Percentiles rank a stretch among this genome's conserved stretches.
phyloP scores from a whole-genome alignment of 2,329 filamentous ascomycete genomes.

The Lecanoromycetidae sp. region DNA sequence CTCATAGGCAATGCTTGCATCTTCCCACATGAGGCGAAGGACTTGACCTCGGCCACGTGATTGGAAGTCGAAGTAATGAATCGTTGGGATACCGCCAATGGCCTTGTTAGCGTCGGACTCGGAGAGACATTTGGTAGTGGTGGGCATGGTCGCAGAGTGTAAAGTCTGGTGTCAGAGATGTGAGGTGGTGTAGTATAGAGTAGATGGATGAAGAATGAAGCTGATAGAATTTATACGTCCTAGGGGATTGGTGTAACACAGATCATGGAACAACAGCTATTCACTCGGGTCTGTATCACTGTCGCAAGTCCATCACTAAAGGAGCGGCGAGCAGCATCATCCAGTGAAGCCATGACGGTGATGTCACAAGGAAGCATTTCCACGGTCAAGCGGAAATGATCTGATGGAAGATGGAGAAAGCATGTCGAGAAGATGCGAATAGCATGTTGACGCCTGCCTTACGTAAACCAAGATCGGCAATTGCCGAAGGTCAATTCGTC shows the following conservation, averaged over 20 bases:
- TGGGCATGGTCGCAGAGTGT: conserved; percentile 9
- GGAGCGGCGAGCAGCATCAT: not conserved
- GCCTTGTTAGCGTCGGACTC: conserved; percentile 22
- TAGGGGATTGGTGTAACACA: too few species aligned
- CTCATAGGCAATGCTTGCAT: conserved; percentile 24
- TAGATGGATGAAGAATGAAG: not conserved
- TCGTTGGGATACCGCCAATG: conserved; percentile 25
- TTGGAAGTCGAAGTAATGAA: conserved; percentile 25
- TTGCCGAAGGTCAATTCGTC: too few species aligned
- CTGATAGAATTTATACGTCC: not conserved
- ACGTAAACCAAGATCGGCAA: conserved; percentile 1
- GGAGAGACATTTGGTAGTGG: conserved; percentile 15
- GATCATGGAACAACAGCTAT: too few species aligned
- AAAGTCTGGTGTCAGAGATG: not conserved
- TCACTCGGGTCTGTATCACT: not conserved
- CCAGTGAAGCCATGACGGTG: not conserved
- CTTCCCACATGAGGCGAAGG: conserved; percentile 22
- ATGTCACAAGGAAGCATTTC: not conserved
- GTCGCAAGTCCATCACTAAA: not conserved
- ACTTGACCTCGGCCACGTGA: conserved; percentile 25
- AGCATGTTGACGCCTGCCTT: not conserved
- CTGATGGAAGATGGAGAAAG: not conserved
- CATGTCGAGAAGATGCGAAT: not conserved
- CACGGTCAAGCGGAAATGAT: not conserved
- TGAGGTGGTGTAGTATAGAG: not conserved